Evolutionary conservation across 176 grass and related monocot genomes (phyloP).

Genomic region (Dendrocalamus sinicus): DNA sequence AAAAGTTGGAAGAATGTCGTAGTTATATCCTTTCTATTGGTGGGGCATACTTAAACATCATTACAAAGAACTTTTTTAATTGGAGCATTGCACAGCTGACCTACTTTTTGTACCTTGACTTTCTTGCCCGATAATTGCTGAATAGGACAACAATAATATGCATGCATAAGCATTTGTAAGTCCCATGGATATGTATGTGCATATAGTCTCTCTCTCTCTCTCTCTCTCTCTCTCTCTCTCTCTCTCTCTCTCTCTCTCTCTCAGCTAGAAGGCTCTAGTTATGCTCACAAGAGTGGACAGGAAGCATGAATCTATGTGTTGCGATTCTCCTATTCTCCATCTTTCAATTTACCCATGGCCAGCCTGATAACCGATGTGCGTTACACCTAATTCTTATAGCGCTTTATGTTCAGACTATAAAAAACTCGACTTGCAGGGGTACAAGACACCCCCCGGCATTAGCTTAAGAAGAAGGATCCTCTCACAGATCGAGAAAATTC

Average conservation of each 20-base stretch:
- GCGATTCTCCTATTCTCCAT: slow-evolving; percentile 35
- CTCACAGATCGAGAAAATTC: no score
- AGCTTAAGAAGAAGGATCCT: no score
- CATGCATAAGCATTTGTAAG: neutral
- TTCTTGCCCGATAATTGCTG: neutral
- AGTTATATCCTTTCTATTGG: slow-evolving; percentile 20
- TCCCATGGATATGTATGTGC: neutral
- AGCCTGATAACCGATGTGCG: slow-evolving; percentile 32
- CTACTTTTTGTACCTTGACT: slow-evolving; percentile 25
- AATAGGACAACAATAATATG: neutral
- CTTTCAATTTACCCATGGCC: slow-evolving; percentile 34
- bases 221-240: neutral
- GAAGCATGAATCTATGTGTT: slow-evolving; percentile 36
- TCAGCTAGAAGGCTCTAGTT: slow-evolving; percentile 18
- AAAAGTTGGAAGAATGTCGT: slow-evolving; percentile 2
- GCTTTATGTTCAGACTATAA: neutral
- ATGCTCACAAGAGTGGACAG: slow-evolving; percentile 5
- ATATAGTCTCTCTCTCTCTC: neutral
- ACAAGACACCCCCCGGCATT: no score
- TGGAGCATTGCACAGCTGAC: neutral
- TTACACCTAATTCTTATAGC: neutral
- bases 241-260: neutral
- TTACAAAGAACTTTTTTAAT: neutral
- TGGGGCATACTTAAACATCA: neutral
- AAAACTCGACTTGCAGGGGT: no score